phyloP scores from a whole-genome alignment of 2,329 filamentous ascomycete species.

The Neopestalotiopsis clavispora region DNA sequence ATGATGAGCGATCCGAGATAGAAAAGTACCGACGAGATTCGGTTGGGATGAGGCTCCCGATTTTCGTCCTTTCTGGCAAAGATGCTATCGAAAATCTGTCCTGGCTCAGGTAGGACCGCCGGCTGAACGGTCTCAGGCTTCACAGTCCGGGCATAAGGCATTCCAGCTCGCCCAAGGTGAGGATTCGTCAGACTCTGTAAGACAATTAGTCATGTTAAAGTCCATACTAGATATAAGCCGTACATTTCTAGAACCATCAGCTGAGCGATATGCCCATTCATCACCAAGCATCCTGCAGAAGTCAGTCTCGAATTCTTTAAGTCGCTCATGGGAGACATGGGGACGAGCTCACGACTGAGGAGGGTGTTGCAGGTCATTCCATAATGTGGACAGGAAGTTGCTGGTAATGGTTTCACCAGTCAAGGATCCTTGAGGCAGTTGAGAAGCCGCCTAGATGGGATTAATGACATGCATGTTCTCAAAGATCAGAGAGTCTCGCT shows the following conservation, averaged over 20 bases:
- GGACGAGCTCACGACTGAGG: background rate
- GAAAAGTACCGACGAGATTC: conserved; percentile 77
- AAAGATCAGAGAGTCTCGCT: too few relatives aligned
- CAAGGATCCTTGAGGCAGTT: conserved; percentile 1
- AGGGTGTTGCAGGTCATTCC: conserved; percentile 19
- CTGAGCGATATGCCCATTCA: conserved; percentile 14
- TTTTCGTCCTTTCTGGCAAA: conserved; percentile 63
- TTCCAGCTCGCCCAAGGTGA: conserved; percentile 66
- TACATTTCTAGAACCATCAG: conserved; percentile 19
- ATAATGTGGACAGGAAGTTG: conserved; percentile 17
- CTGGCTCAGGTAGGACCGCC: conserved; percentile 66
- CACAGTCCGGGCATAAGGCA: conserved; percentile 73
- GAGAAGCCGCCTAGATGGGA: background rate
- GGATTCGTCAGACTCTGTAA: conserved; percentile 65
- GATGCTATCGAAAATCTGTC: conserved; percentile 69
- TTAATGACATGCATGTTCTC: background rate
- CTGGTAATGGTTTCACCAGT: conserved; percentile 7
- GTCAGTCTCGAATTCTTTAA: background rate
- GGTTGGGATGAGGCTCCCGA: conserved; percentile 67
- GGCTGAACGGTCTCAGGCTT: conserved; percentile 60
- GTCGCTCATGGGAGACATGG: background rate
- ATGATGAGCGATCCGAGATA: conserved; percentile 75
- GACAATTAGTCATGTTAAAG: background rate
- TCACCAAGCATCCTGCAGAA: conserved; percentile 10
- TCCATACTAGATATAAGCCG: background rate